Base-by-base conservation (phyloP, 176 grass and related monocot genomes). In the Carex pumila region DNA sequence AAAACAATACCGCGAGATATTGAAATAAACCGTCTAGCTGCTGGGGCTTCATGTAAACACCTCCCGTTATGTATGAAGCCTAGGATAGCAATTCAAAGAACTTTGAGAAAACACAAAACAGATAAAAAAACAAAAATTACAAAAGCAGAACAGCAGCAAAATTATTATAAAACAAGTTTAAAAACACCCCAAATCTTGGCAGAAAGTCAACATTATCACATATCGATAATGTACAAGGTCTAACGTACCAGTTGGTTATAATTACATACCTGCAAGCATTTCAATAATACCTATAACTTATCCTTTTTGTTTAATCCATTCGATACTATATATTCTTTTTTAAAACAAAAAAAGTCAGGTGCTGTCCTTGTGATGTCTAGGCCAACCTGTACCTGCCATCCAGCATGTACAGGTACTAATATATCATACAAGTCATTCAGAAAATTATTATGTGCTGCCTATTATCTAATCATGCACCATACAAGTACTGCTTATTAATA, bases 21-120 rank as follows among this genome's bases (percentile, higher is more conserved):
- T 98, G 86, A 87, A 93, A 93, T 85, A 98, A 81, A 63, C 92
- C 95, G 90, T 88, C 92, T 68, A 93, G 66, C 19, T 93, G 89
- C 83, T 93, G 95, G 13, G 95, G 95, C 78, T 98, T 98, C 87
- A 98, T 61, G 92, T 98, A 98, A 90, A 98, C 91, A 75, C 95
- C 95, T 59, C 92, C 86, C 47, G 95, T 94, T 76, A 98, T 98
- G 71, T 98, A 89, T 5, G 95, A 98, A 87, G 95, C 95, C 92
- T 98, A 88, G 6, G 65, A 91, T 85, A 78, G 56, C 63, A 77
- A 80, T 68, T 58, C 74, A 17, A 54, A 80, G 18, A 14, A 79
- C 74, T 5, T 90, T 84, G 4, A 82, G 9, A 79, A 39, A 22
- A 80, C 57, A 37, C 12, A 76, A 55, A 77, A 77, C 10, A 25